Base-by-base conservation (phyloP, 2,329 filamentous ascomycete species). In the Cordyceps militaris region DNA sequence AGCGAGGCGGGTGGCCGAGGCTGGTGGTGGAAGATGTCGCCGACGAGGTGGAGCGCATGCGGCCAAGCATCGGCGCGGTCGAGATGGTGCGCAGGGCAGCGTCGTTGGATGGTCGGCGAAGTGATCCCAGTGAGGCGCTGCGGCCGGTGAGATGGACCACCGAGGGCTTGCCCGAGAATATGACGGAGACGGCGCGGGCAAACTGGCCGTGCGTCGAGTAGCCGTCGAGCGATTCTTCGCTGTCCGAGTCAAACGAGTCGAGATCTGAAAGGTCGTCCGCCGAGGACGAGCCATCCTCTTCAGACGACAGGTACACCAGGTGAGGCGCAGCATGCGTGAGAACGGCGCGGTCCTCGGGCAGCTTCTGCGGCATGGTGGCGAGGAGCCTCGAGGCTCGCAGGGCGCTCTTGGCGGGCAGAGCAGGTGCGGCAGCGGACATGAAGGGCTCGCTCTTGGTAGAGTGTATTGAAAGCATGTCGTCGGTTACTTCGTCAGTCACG, bases 211-310 rank as follows among this genome's bases (percentile, higher is more conserved):
- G 76, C 64, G 75, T 79, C 56, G 63, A 67, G 43, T 74, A 70
- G 59, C 73, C 63, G n/a, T 58, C 53, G 4, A 63, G 61, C 10
- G 65, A 61, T 63, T 63, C 52, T 52, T 74, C 74, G 59, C 68
- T 74, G 21, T 71, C 72, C 50, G 75, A 79, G 61, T 81, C 77
- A 62, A 72, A 70, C 48, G 47, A 51, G 10, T 59, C 51, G 32
- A 59, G 49, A 56, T 71, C 66, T 46, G 67, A 68, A 59, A 73
- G 74, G 60, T 73, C 73, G 52, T 83, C 83, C 47, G 80, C 79
- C 19, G 80, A 82, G 1, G 83, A 83, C 1, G 83, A 86, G 30
- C 78, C 82, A 61, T 86, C 84, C 66, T 87, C 84, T 63, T 87
- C 84, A 0, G 82, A 85, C 2, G 83, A 86, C 26, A 87, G 78